phyloP scores from a whole-genome alignment of 305 asterid species.

The Fraxinus latifolia region DNA sequence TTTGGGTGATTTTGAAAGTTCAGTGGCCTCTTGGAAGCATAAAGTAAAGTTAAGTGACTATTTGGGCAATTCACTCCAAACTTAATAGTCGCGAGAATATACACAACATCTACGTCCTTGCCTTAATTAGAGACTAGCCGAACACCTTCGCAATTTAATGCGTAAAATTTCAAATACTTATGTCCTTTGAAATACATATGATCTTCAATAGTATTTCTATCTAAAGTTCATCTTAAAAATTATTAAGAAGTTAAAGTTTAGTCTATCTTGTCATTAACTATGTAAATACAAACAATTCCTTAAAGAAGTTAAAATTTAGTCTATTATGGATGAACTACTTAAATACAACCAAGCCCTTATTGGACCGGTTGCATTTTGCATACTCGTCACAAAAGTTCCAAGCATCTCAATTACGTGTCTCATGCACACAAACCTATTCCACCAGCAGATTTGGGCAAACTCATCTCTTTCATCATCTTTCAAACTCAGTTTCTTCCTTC shows the following conservation, averaged over 20 bases:
- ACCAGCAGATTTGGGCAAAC: conserved; percentile 38
- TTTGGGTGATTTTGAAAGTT: too few species aligned
- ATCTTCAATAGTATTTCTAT: not conserved
- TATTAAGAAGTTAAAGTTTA: not conserved
- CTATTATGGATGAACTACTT: not conserved
- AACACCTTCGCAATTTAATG: not conserved
- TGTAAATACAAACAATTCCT: not conserved
- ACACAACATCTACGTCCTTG: not conserved
- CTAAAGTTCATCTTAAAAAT: not conserved
- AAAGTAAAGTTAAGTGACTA: too few species aligned
- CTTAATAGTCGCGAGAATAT: not conserved
- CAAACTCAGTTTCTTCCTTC: not conserved
- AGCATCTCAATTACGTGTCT: conserved; percentile 29
- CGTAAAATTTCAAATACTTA: not conserved
- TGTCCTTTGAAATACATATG: not conserved
- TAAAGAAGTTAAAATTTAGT: not conserved
- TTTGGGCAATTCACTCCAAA: too few species aligned
- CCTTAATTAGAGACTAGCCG: not conserved
- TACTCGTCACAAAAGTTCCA: not conserved
- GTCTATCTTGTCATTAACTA: not conserved
- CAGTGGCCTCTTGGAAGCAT: too few species aligned
- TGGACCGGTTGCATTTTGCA: not conserved
- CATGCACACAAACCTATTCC: conserved; percentile 20
- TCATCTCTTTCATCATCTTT: conserved; percentile 15
- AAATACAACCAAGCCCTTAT: not conserved